Evolutionary conservation across 1,139 yeast species (phyloP).

Genomic region (Sugiyamaella castrensis): DNA sequence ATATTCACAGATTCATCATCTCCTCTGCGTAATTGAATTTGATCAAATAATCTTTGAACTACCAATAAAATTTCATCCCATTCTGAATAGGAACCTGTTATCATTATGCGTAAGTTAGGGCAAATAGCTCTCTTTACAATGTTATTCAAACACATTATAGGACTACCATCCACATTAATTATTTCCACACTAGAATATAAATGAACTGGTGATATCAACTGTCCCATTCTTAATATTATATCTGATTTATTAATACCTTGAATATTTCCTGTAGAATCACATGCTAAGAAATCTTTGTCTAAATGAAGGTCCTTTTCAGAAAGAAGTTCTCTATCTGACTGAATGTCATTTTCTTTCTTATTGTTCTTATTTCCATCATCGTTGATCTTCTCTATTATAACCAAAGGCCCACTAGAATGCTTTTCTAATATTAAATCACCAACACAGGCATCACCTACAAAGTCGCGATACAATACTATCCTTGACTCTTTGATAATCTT

Average conservation of each 20-base stretch:
- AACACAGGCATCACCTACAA: conserved; percentile 1
- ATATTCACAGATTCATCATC: conserved; percentile 22
- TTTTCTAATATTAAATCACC: conserved; percentile 12
- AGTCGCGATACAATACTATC: conserved; percentile 1
- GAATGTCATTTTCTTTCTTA: too few species aligned
- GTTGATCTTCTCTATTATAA: conserved; percentile 2
- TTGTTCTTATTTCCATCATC: neutral
- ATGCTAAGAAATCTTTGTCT: conserved; percentile 11
- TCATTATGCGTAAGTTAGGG: conserved; percentile 11
- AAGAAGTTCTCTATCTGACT: too few species aligned
- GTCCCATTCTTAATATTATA: conserved; percentile 16
- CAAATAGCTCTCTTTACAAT: conserved; percentile 13
- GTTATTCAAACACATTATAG: conserved; percentile 9
- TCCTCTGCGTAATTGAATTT: neutral
- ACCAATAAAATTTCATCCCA: conserved; percentile 13
- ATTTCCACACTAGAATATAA: conserved; percentile 9
- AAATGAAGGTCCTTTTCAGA: neutral
- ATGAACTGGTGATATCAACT: conserved; percentile 8
- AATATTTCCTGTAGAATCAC: conserved; percentile 17
- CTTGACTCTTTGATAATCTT: conserved; percentile 2
- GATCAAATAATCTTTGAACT: neutral
- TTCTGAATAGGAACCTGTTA: conserved; percentile 8
- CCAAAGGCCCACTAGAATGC: conserved; percentile 11
- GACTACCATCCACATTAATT: conserved; percentile 10
- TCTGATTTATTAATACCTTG: conserved; percentile 9